Evolutionary conservation across 495 filamentous ascomycete species (phyloP).

Genomic region (Annulohypoxylon stygium): DNA sequence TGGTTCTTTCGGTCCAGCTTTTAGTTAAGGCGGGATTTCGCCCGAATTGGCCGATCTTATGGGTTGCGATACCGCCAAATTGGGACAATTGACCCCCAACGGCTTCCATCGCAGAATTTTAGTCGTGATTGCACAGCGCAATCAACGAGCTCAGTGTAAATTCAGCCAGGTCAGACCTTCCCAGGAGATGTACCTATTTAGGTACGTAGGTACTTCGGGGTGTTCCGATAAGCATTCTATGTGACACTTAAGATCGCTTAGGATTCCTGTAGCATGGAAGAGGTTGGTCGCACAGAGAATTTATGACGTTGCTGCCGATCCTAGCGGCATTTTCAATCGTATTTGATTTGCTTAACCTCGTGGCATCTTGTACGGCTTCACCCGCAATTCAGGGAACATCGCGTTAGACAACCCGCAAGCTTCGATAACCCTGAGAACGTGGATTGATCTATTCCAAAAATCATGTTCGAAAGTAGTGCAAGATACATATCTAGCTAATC

Average conservation of each 20-base stretch:
- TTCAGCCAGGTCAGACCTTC: conserved; percentile 27
- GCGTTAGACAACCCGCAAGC: conserved; percentile 3
- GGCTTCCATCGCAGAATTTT: not conserved
- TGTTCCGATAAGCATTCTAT: no score
- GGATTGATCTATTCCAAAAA: not conserved
- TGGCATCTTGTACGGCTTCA: conserved; percentile 7
- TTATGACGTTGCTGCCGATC: not conserved
- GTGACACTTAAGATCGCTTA: conserved; percentile 20
- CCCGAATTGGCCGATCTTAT: conserved; percentile 19
- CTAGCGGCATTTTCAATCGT: conserved; percentile 8
- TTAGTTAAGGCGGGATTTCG: conserved; percentile 25
- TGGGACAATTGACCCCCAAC: conserved; percentile 8
- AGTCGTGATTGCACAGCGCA: conserved; percentile 21
- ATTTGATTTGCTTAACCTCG: conserved; percentile 1
- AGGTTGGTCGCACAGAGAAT: conserved; percentile 5
- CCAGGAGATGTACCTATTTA: not conserved
- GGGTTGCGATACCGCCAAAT: conserved; percentile 9
- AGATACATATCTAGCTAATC: conserved; percentile 1
- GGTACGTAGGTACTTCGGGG: not conserved
- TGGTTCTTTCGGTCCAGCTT: conserved; percentile 28
- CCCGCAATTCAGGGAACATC: not conserved
- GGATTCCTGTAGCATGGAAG: conserved; percentile 2
- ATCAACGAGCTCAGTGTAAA: conserved; percentile 28
- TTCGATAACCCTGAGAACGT: conserved; percentile 10
- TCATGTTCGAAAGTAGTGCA: conserved; percentile 1